These are phyloP conservation scores for Phalaenopsis aphrodite DNA, from an alignment of 106 monocot genomes.

Conservation along the genomic window DNA sequence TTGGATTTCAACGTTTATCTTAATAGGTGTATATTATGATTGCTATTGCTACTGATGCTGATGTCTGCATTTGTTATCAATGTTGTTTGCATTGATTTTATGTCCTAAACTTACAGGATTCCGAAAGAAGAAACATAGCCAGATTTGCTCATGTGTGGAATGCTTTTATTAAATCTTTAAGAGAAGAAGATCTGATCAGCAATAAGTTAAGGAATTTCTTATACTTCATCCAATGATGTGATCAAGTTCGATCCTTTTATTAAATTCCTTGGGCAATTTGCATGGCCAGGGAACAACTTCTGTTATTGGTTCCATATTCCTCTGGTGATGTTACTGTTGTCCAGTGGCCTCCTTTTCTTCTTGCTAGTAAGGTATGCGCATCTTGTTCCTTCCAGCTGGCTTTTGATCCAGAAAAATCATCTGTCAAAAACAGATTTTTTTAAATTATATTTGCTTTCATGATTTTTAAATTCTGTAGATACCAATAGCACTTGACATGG, in stretches of 20 bases:
- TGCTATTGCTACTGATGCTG: background rate
- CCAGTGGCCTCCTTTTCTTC: constrained; percentile 98
- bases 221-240: background rate
- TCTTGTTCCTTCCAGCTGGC: background rate
- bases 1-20: background rate
- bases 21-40: background rate
- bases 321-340: constrained; percentile 59
- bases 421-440: background rate
- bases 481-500: constrained; percentile 95
- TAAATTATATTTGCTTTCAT: background rate
- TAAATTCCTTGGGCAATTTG: constrained; percentile 9
- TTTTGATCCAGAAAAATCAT: background rate
- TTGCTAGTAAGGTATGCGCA: constrained; percentile 82
- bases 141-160: constrained; percentile 91
- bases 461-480: constrained; percentile 33
- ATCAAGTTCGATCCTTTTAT: constrained; percentile 2
- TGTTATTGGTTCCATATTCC: constrained; percentile 83
- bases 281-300: constrained; percentile 59
- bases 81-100: constrained; percentile 7
- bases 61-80: background rate
- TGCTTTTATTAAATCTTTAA: constrained; percentile 62
- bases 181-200: constrained; percentile 81
- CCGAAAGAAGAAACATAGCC: constrained; percentile 49
- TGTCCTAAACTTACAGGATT: constrained; percentile 33
- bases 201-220: constrained; percentile 35